Evolutionary conservation across 2,329 filamentous ascomycete genomes (phyloP).

Genomic region (Aspergillus persii): DNA sequence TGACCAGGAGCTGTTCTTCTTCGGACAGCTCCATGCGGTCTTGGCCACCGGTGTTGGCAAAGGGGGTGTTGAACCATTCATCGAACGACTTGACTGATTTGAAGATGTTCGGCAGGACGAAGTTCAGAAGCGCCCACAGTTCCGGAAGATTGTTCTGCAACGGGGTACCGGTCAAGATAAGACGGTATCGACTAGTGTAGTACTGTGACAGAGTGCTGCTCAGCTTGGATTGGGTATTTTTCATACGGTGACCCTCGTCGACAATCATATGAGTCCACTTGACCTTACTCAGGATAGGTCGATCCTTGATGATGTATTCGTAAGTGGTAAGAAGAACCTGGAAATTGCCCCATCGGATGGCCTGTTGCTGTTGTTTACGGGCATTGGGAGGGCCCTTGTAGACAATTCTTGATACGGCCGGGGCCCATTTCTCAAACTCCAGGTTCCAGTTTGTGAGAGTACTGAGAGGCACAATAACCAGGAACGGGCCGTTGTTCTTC

Average conservation of each 20-base stretch:
- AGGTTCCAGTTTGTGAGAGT: conserved; percentile 98
- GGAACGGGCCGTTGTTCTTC: conserved; percentile 83
- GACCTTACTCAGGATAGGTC: conserved; percentile 92
- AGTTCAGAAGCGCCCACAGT: conserved; percentile 97
- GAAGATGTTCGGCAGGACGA: conserved; percentile 97
- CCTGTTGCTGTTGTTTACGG: conserved; percentile 86
- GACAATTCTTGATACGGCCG: conserved; percentile 78
- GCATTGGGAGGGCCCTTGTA: conserved; percentile 93
- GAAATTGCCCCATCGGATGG: conserved; percentile 91
- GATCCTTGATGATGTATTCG: conserved; percentile 99
- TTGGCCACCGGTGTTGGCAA: conserved; percentile 95
- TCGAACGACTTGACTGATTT: conserved; percentile 99
- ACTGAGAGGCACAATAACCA: conserved; percentile 95
- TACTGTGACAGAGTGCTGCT: conserved; percentile 93
- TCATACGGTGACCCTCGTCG: conserved; percentile 99
- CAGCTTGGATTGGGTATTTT: conserved; percentile 94
- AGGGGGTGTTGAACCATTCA: conserved; percentile 99
- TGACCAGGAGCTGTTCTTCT: conserved; percentile 99
- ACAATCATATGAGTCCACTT: conserved; percentile 99
- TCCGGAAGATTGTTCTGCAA: conserved; percentile 96
- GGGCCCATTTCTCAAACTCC: conserved; percentile 99
- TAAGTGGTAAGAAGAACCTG: conserved; percentile 97
- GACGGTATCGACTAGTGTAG: conserved; percentile 89
- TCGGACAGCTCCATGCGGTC: conserved; percentile 99
- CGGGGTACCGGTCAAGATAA: conserved; percentile 96